Evolutionary conservation across 2,329 filamentous ascomycete species (phyloP), one percentile per base, ranked within the genome.

Genomic region (Fusarium sp.): DNA sequence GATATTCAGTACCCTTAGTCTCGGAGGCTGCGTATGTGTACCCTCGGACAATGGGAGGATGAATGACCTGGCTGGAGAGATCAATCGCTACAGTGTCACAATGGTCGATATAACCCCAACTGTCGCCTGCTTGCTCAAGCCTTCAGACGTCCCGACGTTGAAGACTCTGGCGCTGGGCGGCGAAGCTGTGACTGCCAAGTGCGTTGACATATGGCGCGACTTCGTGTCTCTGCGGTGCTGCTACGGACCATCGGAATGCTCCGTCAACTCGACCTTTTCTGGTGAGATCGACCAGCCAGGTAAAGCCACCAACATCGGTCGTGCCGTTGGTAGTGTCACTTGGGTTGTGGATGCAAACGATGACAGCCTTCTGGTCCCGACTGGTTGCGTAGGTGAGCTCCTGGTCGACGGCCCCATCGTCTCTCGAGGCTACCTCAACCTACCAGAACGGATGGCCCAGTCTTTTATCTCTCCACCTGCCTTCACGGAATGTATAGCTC

Each of bases 331-430:
- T 5, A 23, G 67, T 14, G 40, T 66, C 10, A 18, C 55, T 36
- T 70, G 67, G 67, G 49, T 70, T 6, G 67, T 70, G 0, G 63
- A 70, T 13, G 35, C 49, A 4, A 8, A 5, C 0, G 40, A 68
- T 9, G 53, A 70, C 11, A 40, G 39, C 3, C 20, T 29, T 2
- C 42, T 70, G 1, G 47, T 49, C 3, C 67, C 67, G 0, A 46
- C 70, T 10, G 67, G 67, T 1, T 52, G 59, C 9, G 37, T 61
- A 2, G 67, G 67, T 0, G 67, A 70, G 50, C 60, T 70, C 0
- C 49, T 70, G 14, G 36, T 70, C 5, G 67, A 70, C 10, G 69
- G 70, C 0, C 70, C 70, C 1, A 66, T 71, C 5, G 67, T 70
- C 1, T 68, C 68, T 9, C 37, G 67, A 33, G 68, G 68, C 17